Conservation (phyloP, 83 land plant species). For the Diphasiastrum complanatum region DNA sequence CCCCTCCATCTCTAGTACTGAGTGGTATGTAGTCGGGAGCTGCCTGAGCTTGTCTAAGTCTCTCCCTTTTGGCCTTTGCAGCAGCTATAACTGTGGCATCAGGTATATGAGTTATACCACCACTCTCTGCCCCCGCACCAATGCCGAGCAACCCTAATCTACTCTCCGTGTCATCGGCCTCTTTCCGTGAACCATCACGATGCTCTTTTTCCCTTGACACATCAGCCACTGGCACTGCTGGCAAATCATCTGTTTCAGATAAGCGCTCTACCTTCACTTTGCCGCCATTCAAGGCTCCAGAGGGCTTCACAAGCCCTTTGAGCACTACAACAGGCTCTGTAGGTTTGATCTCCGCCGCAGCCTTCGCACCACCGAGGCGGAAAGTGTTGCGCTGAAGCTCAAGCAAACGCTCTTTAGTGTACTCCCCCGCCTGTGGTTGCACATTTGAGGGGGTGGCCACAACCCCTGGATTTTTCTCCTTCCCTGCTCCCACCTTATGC, state of each 20-base stretch:
- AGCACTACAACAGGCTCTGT: constrained; percentile 73
- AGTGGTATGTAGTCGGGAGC: constrained; percentile 74
- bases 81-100: constrained; percentile 76
- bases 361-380: constrained; percentile 50
- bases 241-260: not conserved
- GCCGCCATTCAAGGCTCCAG: not conserved
- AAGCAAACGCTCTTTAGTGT: constrained; percentile 74
- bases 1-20: constrained; percentile 36
- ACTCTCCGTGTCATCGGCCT: constrained; percentile 29
- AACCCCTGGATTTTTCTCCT: constrained; percentile 15
- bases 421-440: constrained; percentile 84
- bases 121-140: constrained; percentile 34
- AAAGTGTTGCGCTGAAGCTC: constrained; percentile 90
- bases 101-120: constrained; percentile 44
- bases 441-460: constrained; percentile 46
- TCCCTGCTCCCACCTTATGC: constrained; percentile 4
- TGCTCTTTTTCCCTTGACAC: not conserved
- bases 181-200: not conserved
- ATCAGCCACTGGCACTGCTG: constrained; percentile 10
- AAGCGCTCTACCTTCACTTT: not conserved
- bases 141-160: constrained; percentile 49
- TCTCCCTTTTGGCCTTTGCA: constrained; percentile 71
- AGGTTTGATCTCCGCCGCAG: constrained; percentile 26
- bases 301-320: constrained; percentile 76
- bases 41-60: constrained; percentile 53